Evolutionary conservation across 495 filamentous ascomycete species (phyloP).

Genomic region (Oidiodendron maius): DNA sequence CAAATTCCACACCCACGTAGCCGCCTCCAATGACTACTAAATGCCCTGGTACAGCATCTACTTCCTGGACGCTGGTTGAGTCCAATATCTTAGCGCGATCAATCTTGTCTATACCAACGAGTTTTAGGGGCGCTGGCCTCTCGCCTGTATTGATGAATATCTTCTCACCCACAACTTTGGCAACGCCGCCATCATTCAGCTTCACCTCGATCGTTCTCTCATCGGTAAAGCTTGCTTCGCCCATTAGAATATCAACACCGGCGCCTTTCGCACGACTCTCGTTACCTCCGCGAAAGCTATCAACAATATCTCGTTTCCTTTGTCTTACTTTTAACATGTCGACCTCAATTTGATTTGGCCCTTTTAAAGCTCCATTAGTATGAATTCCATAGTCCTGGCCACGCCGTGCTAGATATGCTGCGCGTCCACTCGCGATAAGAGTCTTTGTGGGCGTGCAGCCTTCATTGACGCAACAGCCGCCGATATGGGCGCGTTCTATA

Average conservation of each 20-base stretch:
- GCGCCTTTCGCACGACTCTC: slow-evolving; percentile 30
- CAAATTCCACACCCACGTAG: slow-evolving; percentile 45
- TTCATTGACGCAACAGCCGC: slow-evolving; percentile 46
- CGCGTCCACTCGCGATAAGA: slow-evolving; percentile 40
- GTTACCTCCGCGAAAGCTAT: slow-evolving; percentile 37
- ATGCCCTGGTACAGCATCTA: slow-evolving; percentile 38
- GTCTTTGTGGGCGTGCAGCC: slow-evolving; percentile 53
- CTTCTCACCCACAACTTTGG: slow-evolving; percentile 26
- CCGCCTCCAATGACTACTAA: slow-evolving; percentile 44
- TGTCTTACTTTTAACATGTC: slow-evolving; percentile 42
- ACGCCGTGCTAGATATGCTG: slow-evolving; percentile 35
- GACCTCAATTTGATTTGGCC: slow-evolving; percentile 22
- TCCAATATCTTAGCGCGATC: slow-evolving; percentile 30
- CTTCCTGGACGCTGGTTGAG: slow-evolving; percentile 40
- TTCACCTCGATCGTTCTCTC: slow-evolving; percentile 27
- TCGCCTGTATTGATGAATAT: slow-evolving; percentile 43
- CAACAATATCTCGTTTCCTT: slow-evolving; percentile 47
- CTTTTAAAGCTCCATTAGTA: background rate
- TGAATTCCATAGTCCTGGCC: slow-evolving; percentile 41
- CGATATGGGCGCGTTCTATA: slow-evolving; percentile 40
- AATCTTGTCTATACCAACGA: slow-evolving; percentile 31
- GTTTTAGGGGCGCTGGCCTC: slow-evolving; percentile 28
- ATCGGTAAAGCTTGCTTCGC: slow-evolving; percentile 34
- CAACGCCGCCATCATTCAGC: slow-evolving; percentile 22
- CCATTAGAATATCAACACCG: slow-evolving; percentile 39